Conservation (phyloP, 768 basidiomycete species). For the Nevesoporus exiguus region DNA sequence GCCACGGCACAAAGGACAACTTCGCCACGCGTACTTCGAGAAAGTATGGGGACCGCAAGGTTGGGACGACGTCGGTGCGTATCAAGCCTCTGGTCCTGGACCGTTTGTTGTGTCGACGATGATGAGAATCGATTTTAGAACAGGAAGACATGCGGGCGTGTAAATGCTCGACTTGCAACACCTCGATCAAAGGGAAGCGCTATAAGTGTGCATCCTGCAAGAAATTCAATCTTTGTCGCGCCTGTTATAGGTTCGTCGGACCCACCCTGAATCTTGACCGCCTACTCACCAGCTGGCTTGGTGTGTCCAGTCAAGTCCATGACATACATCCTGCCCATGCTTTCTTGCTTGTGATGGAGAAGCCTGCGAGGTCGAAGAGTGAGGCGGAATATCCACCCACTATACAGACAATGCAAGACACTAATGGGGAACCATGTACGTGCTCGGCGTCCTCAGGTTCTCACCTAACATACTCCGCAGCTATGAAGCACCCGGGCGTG, state of each 20-base stretch:
- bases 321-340: conserved; percentile 89
- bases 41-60: conserved; percentile 79
- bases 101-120: background rate
- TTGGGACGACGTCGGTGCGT: conserved; percentile 88
- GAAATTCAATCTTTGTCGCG: conserved; percentile 77
- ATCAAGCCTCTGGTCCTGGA: background rate
- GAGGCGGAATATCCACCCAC: conserved; percentile 35
- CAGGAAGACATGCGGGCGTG: conserved; percentile 64
- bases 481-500: conserved; percentile 74
- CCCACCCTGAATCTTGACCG: background rate
- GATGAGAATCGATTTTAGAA: conserved; percentile 42
- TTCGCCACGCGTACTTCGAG: conserved; percentile 83
- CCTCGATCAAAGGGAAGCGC: conserved; percentile 54
- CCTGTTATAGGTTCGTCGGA: conserved; percentile 67
- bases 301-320: conserved; percentile 67
- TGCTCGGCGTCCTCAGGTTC: background rate
- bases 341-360: conserved; percentile 79
- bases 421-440: conserved; percentile 61
- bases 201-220: conserved; percentile 85
- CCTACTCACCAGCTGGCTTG: background rate
- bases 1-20: conserved; percentile 67
- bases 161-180: conserved; percentile 80
- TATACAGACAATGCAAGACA: conserved; percentile 33
- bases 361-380: conserved; percentile 38
- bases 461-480: conserved; percentile 35